These are phyloP conservation scores for Eleusine indica DNA, from an alignment of 176 grass and related monocot genomes.

Conservation along the genomic window DNA sequence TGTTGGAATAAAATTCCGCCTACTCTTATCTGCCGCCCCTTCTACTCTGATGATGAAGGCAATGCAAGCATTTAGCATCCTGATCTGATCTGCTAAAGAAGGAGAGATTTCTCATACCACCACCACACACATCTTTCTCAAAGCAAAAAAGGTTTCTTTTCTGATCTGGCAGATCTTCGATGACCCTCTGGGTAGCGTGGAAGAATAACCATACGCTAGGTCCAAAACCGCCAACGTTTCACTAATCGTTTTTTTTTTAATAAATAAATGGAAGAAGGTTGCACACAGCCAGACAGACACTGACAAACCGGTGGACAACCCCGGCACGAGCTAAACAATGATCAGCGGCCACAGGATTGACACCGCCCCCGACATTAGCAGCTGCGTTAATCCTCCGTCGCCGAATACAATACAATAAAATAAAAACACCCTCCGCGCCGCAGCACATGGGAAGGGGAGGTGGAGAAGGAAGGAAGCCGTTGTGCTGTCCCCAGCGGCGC, in stretches of 20 bases:
- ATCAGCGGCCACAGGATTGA: neutral
- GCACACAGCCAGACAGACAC: neutral
- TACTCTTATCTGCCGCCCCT: too few relatives aligned
- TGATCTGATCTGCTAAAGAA: too few relatives aligned
- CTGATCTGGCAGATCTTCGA: neutral
- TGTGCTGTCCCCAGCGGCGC: neutral
- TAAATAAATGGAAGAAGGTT: neutral
- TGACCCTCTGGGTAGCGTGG: neutral
- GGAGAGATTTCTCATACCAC: too few relatives aligned
- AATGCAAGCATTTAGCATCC: too few relatives aligned
- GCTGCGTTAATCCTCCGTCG: slow-evolving; percentile 29
- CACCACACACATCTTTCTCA: too few relatives aligned
- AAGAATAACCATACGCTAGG: neutral
- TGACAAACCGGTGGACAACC: neutral
- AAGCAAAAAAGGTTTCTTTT: neutral
- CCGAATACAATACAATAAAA: neutral
- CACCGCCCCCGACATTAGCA: neutral
- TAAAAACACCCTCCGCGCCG: neutral
- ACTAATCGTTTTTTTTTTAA: neutral
- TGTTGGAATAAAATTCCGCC: too few relatives aligned
- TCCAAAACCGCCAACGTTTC: neutral
- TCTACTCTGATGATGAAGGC: too few relatives aligned
- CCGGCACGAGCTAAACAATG: neutral
- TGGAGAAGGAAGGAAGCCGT: neutral
- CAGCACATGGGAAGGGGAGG: neutral